Evolutionary conservation across 805 yeast genomes (phyloP).

Genomic region (Candida qinlingensis): DNA sequence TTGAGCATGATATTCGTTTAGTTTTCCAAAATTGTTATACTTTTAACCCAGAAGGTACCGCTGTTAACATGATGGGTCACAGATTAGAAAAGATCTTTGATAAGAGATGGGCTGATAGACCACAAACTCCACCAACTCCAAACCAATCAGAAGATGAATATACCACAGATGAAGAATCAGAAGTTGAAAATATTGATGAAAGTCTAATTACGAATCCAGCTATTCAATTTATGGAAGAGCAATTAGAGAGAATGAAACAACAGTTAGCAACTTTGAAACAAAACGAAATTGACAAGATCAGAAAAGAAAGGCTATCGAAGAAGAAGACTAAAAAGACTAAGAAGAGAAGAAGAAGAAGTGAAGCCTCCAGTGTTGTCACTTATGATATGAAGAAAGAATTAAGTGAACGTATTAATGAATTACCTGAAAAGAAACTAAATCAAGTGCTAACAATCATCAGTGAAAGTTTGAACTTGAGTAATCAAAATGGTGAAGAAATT

Average conservation of each 20-base stretch:
- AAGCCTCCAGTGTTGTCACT: slow-evolving; percentile 46
- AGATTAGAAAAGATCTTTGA: slow-evolving; percentile 81
- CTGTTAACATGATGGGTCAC: slow-evolving; percentile 94
- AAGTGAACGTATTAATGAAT: slow-evolving; percentile 73
- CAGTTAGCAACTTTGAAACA: slow-evolving; percentile 80
- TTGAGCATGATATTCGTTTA: slow-evolving; percentile 74
- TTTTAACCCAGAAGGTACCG: slow-evolving; percentile 96
- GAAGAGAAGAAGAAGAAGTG: slow-evolving; percentile 26
- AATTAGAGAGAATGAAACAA: slow-evolving; percentile 75
- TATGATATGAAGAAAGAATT: slow-evolving; percentile 96
- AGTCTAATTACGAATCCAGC: slow-evolving; percentile 78
- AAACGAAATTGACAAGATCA: slow-evolving; percentile 63
- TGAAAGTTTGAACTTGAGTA: slow-evolving; percentile 59
- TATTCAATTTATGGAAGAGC: slow-evolving; percentile 82
- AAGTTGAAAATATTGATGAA: slow-evolving; percentile 55
- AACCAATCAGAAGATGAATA: slow-evolving; percentile 27
- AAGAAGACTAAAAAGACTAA: slow-evolving; percentile 35
- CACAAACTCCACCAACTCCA: slow-evolving; percentile 48
- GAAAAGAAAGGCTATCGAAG: slow-evolving; percentile 49
- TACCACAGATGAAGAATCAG: slow-evolving; percentile 40
- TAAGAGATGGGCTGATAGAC: slow-evolving; percentile 83
- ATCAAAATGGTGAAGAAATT: slow-evolving; percentile 76
- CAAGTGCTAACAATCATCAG: slow-evolving; percentile 82
- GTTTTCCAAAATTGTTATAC: slow-evolving; percentile 85
- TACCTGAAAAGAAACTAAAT: slow-evolving; percentile 75